phyloP scores from a whole-genome alignment of 192 early-diverging fungal species.

The Backusella tarrabulga region DNA sequence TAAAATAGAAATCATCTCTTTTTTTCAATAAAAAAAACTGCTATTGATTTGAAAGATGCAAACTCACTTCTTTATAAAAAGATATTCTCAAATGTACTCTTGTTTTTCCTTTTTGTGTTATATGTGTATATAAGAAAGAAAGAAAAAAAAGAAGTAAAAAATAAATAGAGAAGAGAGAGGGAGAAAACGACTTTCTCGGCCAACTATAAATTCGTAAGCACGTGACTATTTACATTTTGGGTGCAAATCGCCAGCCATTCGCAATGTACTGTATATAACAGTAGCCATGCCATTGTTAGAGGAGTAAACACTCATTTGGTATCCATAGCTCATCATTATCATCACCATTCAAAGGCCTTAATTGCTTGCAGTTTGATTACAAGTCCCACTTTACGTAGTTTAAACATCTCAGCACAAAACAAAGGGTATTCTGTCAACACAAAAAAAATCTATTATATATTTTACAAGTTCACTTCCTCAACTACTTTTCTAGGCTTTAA shows the following conservation, averaged over 20 bases:
- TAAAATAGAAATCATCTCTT: neutral
- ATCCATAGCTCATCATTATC: too few relatives aligned
- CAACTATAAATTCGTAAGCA: neutral
- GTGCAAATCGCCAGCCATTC: too few relatives aligned
- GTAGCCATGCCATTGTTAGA: too few relatives aligned
- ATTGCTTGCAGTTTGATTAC: too few relatives aligned
- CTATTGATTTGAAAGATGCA: neutral
- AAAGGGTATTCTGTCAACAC: too few relatives aligned
- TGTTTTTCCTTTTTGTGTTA: neutral
- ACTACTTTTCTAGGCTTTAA: constrained; percentile 26
- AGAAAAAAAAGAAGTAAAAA: neutral
- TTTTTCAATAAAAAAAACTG: neutral
- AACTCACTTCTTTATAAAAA: constrained; percentile 1
- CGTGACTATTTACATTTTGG: neutral
- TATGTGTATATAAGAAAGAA: neutral
- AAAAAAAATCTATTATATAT: neutral
- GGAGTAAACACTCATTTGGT: too few relatives aligned
- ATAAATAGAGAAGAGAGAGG: neutral
- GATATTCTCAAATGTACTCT: neutral
- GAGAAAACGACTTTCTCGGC: constrained; percentile 1
- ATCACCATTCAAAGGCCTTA: too few relatives aligned
- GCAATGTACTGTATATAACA: too few relatives aligned
- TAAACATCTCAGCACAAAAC: neutral
- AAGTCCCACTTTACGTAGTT: neutral
- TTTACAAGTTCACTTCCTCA: constrained; percentile 31